A percentile compares a stretch with the other conserved stretches of the same genome.
phyloP scores from a whole-genome alignment of 805 yeast genomes.

The Myxozyma nipponensis region DNA sequence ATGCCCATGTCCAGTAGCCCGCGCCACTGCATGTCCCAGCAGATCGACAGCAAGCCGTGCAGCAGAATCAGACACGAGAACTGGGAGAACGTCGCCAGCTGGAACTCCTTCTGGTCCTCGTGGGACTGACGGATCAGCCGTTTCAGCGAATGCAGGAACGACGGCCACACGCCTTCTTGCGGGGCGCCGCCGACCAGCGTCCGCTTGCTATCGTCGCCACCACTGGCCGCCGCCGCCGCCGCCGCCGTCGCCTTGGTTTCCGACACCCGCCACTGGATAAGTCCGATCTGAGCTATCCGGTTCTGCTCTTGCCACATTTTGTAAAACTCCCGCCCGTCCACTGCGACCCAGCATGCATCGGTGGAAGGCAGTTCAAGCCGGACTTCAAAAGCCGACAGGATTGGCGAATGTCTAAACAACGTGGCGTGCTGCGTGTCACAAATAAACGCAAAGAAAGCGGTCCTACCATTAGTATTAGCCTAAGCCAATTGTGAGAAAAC shows the following conservation, averaged over 20 bases:
- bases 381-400: constrained; percentile 44
- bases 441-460: constrained; percentile 43
- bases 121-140: constrained; percentile 20
- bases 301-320: constrained; percentile 14
- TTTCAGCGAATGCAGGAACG: constrained; percentile 24
- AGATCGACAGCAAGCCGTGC: constrained; percentile 39
- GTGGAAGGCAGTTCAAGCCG: constrained; percentile 46
- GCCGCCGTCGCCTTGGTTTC: neutral
- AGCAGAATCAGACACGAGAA: constrained; percentile 40
- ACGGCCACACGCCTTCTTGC: constrained; percentile 18
- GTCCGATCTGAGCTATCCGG: constrained; percentile 11
- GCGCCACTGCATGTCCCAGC: constrained; percentile 38
- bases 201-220: neutral
- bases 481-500: neutral
- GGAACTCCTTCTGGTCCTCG: constrained; percentile 20
- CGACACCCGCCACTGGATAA: constrained; percentile 9
- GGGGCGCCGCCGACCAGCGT: neutral
- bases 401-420: constrained; percentile 36
- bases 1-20: constrained; percentile 39
- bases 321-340: constrained; percentile 23
- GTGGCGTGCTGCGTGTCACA: constrained; percentile 43
- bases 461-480: constrained; percentile 26
- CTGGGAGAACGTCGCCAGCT: constrained; percentile 32
- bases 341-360: constrained; percentile 46
- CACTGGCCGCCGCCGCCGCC: neutral